Conservation (phyloP, 192 early-diverging fungal species). For the Rhizophagus sp. region DNA sequence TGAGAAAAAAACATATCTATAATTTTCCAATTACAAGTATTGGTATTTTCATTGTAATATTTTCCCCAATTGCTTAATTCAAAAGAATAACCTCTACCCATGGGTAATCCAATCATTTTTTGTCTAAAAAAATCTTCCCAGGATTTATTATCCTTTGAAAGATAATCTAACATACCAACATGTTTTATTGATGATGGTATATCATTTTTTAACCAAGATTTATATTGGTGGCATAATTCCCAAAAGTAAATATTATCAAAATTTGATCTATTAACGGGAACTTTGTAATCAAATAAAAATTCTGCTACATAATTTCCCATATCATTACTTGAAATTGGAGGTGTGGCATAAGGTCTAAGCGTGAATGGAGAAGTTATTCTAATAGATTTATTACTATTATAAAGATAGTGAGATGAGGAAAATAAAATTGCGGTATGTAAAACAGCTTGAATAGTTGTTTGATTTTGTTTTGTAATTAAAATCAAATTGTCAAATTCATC, state of each 20-base stretch:
- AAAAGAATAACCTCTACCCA: background rate
- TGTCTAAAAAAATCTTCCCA: background rate
- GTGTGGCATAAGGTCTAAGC: background rate
- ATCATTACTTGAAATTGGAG: background rate
- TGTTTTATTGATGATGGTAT: background rate
- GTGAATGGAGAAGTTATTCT: background rate
- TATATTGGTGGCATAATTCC: background rate
- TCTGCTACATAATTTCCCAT: background rate
- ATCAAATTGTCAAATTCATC: background rate
- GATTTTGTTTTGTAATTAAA: background rate
- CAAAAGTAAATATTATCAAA: background rate
- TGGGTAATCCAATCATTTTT: background rate
- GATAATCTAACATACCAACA: background rate
- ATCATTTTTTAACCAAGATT: background rate
- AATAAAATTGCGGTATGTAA: slow-evolving; percentile 12
- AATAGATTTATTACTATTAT: background rate
- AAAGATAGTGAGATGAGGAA: slow-evolving; percentile 2
- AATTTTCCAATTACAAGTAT: background rate
- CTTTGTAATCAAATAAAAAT: background rate
- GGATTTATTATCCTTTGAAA: background rate
- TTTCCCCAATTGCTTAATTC: background rate
- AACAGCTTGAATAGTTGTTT: slow-evolving; percentile 1
- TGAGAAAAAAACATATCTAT: slow-evolving; percentile 16
- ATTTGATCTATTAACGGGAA: background rate
- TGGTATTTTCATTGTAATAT: background rate